Conservation (phyloP, 2,329 filamentous ascomycete species). For the Lasiodiplodia theobromae region DNA sequence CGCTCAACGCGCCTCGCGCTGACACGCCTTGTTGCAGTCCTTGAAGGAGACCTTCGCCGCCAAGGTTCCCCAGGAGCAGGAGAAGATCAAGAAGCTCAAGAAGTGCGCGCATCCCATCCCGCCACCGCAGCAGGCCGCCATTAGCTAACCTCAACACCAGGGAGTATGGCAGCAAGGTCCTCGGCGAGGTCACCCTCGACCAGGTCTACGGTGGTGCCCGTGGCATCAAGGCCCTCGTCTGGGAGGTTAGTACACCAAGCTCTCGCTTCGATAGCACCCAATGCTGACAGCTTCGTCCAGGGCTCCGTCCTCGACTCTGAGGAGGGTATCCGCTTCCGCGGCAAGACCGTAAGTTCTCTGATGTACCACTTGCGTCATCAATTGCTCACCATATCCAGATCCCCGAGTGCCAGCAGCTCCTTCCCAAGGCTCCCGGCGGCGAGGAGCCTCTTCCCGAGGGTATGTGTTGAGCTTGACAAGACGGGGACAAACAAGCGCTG, state of each 20-base stretch:
- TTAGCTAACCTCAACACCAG: conserved; percentile 57
- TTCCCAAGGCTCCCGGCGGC: conserved; percentile 96
- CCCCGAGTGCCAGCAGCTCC: conserved; percentile 95
- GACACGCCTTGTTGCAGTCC: conserved; percentile 64
- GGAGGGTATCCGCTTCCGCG: conserved; percentile 99
- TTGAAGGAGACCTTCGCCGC: conserved; percentile 99
- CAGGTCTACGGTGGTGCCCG: conserved; percentile 99
- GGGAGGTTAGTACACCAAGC: conserved; percentile 70
- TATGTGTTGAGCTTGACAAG: conserved; percentile 41
- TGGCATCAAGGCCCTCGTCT: conserved; percentile 98
- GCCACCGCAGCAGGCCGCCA: conserved; percentile 31
- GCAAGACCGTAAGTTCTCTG: conserved; percentile 74
- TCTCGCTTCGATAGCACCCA: conserved; percentile 9
- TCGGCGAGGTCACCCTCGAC: conserved; percentile 98
- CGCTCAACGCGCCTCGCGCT: conserved; percentile 30
- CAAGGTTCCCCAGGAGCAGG: conserved; percentile 92
- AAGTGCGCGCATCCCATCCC: conserved; percentile 69
- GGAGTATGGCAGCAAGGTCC: conserved; percentile 92
- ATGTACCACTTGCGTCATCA: conserved; percentile 13
- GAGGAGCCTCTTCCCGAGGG: conserved; percentile 96
- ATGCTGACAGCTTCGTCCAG: conserved; percentile 42
- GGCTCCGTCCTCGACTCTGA: conserved; percentile 96
- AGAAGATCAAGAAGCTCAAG: conserved; percentile 98
- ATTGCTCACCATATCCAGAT: conserved; percentile 62
- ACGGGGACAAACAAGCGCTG: conserved; percentile 20